phyloP scores from a whole-genome alignment of 768 basidiomycete genomes.

The Pisolithus orientalis region DNA sequence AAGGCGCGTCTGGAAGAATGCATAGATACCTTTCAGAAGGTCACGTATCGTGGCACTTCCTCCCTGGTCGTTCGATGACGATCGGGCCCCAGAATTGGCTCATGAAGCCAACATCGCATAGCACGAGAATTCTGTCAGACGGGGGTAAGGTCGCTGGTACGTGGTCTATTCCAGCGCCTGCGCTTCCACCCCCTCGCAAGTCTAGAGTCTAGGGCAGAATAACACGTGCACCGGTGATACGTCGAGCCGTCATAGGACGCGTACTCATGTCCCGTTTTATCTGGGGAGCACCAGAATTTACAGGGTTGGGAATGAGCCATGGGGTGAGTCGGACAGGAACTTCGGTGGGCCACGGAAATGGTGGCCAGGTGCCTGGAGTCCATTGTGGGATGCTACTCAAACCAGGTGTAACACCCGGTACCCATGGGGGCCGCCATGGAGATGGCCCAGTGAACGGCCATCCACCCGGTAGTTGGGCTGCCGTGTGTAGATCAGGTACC shows the following conservation, averaged over 20 bases:
- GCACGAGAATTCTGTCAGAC: too few relatives aligned
- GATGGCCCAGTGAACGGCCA: too few relatives aligned
- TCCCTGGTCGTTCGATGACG: constrained; percentile 21
- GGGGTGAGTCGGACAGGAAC: constrained; percentile 12
- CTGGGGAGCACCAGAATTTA: constrained; percentile 21
- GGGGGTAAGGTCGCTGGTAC: too few relatives aligned
- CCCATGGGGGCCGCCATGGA: too few relatives aligned
- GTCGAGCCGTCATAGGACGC: constrained; percentile 14
- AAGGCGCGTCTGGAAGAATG: constrained; percentile 32
- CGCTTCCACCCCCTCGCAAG: background rate
- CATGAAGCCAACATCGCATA: too few relatives aligned
- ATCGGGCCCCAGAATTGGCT: too few relatives aligned
- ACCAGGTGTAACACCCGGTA: too few relatives aligned
- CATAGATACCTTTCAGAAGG: constrained; percentile 42
- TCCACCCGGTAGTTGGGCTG: too few relatives aligned
- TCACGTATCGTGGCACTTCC: constrained; percentile 35
- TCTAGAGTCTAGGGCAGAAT: constrained; percentile 19
- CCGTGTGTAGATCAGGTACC: too few relatives aligned
- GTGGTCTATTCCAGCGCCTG: background rate
- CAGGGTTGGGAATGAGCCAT: constrained; percentile 27
- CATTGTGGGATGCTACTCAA: constrained; percentile 3
- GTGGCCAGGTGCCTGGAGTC: background rate
- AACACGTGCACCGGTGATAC: too few relatives aligned
- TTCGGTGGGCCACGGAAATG: too few relatives aligned
- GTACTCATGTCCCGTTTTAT: constrained; percentile 32